phyloP scores from a whole-genome alignment of 2,329 filamentous ascomycete genomes.

The Allantophomopsis cytisporea region DNA sequence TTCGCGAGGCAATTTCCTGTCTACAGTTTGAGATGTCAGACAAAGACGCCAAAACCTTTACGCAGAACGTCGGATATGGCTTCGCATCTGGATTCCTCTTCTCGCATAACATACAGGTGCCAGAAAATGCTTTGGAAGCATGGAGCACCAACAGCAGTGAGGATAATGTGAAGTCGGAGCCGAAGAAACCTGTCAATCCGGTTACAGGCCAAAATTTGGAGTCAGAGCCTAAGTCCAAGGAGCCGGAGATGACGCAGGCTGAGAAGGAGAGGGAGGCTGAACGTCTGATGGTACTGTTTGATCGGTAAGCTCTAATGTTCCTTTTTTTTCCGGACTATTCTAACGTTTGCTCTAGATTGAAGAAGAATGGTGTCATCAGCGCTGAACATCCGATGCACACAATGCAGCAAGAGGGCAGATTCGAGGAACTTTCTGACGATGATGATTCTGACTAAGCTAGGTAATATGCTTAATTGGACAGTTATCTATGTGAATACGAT shows the following conservation, averaged over 20 bases:
- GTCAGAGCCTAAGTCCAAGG: slow-evolving; percentile 42
- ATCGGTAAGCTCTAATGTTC: background rate
- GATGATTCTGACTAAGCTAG: background rate
- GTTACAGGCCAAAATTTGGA: slow-evolving; percentile 76
- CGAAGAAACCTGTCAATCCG: slow-evolving; percentile 48
- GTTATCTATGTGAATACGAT: no score
- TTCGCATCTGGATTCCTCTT: slow-evolving; percentile 85
- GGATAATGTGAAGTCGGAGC: slow-evolving; percentile 17
- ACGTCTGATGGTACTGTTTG: slow-evolving; percentile 1
- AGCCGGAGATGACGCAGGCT: slow-evolving; percentile 71
- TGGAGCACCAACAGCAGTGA: slow-evolving; percentile 21
- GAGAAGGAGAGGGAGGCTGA: slow-evolving; percentile 21
- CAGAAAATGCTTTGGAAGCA: slow-evolving; percentile 47
- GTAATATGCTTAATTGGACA: no score
- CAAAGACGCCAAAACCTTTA: slow-evolving; percentile 65
- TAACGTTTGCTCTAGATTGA: background rate
- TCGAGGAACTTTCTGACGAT: slow-evolving; percentile 3
- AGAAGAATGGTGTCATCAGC: slow-evolving; percentile 3
- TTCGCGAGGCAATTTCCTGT: slow-evolving; percentile 62
- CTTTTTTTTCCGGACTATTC: background rate
- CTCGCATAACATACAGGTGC: slow-evolving; percentile 68
- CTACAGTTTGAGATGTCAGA: slow-evolving; percentile 82
- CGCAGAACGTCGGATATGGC: slow-evolving; percentile 88
- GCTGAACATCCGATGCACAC: slow-evolving; percentile 3
- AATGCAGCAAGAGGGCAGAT: slow-evolving; percentile 3